These are phyloP conservation scores for Dactylella cylindrospora DNA, from an alignment of 2,329 filamentous ascomycete species.

Conservation along the genomic window DNA sequence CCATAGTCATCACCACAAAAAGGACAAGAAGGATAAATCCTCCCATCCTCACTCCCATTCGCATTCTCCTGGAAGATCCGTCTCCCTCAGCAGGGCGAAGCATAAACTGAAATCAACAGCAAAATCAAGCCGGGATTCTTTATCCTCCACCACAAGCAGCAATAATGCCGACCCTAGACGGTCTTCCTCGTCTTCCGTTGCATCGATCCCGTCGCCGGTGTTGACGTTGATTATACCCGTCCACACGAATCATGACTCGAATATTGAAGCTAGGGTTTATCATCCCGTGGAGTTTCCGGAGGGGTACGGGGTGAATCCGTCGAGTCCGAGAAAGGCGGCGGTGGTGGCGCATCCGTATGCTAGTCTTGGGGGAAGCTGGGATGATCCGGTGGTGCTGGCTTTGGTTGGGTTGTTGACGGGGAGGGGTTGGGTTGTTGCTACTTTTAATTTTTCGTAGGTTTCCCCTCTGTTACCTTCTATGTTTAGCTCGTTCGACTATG, in stretches of 20 bases:
- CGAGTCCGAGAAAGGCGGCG: constrained; percentile 55
- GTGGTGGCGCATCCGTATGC: constrained; percentile 90
- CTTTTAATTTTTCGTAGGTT: constrained; percentile 84
- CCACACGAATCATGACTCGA: constrained; percentile 79
- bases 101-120: constrained; percentile 50
- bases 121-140: constrained; percentile 43
- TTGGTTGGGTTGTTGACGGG: constrained; percentile 66
- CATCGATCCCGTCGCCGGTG: constrained; percentile 20
- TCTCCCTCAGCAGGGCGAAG: constrained; percentile 49
- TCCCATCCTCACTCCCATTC: not conserved
- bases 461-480: not conserved
- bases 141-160: constrained; percentile 47
- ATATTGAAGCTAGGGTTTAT: constrained; percentile 80
- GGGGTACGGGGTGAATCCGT: constrained; percentile 23
- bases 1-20: not conserved
- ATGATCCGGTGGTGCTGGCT: constrained; percentile 75
- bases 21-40: constrained; percentile 18
- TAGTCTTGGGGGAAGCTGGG: constrained; percentile 78
- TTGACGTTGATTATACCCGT: constrained; percentile 65
- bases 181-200: constrained; percentile 8
- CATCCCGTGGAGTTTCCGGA: constrained; percentile 60
- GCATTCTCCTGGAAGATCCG: no score
- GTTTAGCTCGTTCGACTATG: no score
- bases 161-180: not conserved
- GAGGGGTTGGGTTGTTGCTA: constrained; percentile 73